Evolutionary conservation across 345 rosid genomes (phyloP).

Genomic region (Eucalyptus regnans): DNA sequence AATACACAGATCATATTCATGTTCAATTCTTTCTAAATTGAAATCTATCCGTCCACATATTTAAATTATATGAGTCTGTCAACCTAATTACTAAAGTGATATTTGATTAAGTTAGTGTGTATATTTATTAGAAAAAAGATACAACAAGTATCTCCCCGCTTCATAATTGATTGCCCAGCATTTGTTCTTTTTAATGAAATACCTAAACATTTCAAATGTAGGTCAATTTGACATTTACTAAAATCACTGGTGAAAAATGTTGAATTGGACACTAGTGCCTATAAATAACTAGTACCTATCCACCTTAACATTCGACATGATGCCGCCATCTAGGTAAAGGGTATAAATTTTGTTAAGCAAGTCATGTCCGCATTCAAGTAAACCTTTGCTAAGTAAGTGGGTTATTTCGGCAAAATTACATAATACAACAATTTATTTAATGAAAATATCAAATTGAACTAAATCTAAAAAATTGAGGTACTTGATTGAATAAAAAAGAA

Average conservation of each 20-base stretch:
- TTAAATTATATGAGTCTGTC: accelerated
- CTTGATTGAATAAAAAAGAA: too few species aligned
- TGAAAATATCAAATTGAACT: not conserved
- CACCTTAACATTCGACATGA: not conserved
- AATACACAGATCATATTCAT: accelerated
- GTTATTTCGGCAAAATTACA: accelerated
- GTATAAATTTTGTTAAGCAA: not conserved
- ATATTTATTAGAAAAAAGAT: not conserved
- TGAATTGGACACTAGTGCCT: accelerated
- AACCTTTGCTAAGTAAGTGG: not conserved
- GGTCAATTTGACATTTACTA: not conserved
- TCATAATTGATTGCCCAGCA: not conserved
- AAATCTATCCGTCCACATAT: not conserved
- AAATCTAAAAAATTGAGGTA: too few species aligned
- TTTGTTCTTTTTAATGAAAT: not conserved
- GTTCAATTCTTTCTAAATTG: not conserved
- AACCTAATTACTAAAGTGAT: not conserved
- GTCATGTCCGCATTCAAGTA: not conserved
- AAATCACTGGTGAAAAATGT: not conserved
- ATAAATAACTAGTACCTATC: not conserved
- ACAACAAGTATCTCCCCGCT: accelerated
- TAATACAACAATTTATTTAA: too few species aligned
- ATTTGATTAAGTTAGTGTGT: not conserved
- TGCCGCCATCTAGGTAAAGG: not conserved
- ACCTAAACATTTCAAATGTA: not conserved